Evolutionary conservation across 2,329 filamentous ascomycete species (phyloP), one percentile per base, ranked within the genome.

Genomic region (Colletotrichum falcatum): DNA sequence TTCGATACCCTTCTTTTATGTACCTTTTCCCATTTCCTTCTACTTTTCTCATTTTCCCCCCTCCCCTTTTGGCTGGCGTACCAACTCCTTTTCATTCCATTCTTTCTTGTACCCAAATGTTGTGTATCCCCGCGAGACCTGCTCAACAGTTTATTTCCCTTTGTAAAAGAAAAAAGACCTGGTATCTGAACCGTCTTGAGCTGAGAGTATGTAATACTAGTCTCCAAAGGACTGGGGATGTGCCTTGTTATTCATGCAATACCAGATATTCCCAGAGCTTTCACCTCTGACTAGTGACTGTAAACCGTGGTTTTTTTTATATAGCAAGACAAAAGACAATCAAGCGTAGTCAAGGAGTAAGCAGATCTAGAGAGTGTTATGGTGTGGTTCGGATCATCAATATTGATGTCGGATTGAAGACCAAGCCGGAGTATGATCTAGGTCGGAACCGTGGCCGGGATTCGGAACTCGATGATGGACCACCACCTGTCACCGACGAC

Each of bases 1-100:
- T 67, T 75, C 73, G 76, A 77, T 77, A 77, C 76, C 76, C 76
- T 75, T 74, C 64, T 55, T 69, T 73, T 55, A 68, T 73, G 55
- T 72, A 53, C 66, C 20, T 72, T 53, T 23, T 42, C 16, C n/a
- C n/a, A 46, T 11, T 46, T n/a, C 23, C 76, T 75, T 74, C 64
- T 37, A n/a, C 23, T 12, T 68, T 70, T 55, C 49, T 48, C 23
- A 18, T 33, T 7, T 33, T 33, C 30, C 30, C 30, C 7, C 30
- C 3, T 7, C 7, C 30, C 7, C 30, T 33, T 33, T 33, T 58
- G 51, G 59, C 60, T 58, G 30, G 54, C 23, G 18, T 53, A 35
- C 33, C 44, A 56, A 42, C 42, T 28, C 26, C 2, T 28, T 46
- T n/a, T 53, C 26, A 28, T 70, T 58, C 64, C 39, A 51, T 67